Evolutionary conservation across 108 stramenopile genomes (phyloP).

Genomic region (Mediolabrus comicus): DNA sequence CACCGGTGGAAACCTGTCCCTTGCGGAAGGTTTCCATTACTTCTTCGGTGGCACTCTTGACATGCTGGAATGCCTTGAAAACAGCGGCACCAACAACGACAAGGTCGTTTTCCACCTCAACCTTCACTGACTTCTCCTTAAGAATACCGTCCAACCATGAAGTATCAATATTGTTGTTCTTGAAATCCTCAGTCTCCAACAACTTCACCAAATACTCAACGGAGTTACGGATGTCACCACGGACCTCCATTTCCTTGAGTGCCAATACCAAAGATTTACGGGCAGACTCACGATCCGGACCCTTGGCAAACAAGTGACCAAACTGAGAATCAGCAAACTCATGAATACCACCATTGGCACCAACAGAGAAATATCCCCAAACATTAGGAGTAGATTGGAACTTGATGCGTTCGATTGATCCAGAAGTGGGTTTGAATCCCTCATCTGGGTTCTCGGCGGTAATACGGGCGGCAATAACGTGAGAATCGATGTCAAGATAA

Average conservation of each 20-base stretch:
- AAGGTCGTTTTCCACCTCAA: conserved; percentile 73
- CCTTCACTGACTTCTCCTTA: conserved; percentile 83
- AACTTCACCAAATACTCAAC: conserved; percentile 97
- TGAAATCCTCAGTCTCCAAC: conserved; percentile 94
- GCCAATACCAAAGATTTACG: conserved; percentile 94
- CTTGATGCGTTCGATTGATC: conserved; percentile 95
- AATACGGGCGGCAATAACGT: conserved; percentile 98
- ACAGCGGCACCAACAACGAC: conserved; percentile 89
- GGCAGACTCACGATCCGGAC: conserved; percentile 92
- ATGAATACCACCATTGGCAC: conserved; percentile 97
- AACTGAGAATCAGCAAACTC: conserved; percentile 99
- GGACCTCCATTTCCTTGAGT: conserved; percentile 96
- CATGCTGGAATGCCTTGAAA: conserved; percentile 88
- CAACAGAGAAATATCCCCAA: conserved; percentile 98
- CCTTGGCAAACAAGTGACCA: conserved; percentile 97
- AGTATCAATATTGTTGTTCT: conserved; percentile 96
- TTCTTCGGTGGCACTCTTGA: conserved; percentile 64
- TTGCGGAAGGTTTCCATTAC: conserved; percentile 81
- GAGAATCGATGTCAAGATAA: conserved; percentile 81
- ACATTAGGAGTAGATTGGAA: conserved; percentile 96
- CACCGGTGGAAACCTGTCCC: conserved; percentile 89
- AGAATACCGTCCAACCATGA: conserved; percentile 96
- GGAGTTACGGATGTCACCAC: conserved; percentile 97
- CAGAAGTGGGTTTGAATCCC: conserved; percentile 98
- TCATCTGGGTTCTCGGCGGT: conserved; percentile 99